Evolutionary conservation across 2,329 filamentous ascomycete species (phyloP).

Genomic region (Coleophoma cylindrospora): DNA sequence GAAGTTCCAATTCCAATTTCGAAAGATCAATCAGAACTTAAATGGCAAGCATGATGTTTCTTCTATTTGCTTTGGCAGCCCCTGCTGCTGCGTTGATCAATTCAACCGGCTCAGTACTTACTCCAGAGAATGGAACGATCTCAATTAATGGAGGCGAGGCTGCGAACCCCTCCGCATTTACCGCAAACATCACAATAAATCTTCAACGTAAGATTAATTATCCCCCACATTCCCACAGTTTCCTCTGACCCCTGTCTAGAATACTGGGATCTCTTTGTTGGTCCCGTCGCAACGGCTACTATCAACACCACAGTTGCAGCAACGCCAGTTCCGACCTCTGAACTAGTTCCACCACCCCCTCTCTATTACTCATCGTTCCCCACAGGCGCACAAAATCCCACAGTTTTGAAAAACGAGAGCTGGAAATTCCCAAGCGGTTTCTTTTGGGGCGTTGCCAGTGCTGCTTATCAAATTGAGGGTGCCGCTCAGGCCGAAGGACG

Average conservation of each 20-base stretch:
- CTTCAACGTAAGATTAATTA: slow-evolving; percentile 9
- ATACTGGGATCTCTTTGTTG: slow-evolving; percentile 19
- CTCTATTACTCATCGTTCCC: slow-evolving; percentile 15
- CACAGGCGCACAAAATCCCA: slow-evolving; percentile 11
- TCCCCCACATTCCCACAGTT: neutral
- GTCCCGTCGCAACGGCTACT: slow-evolving; percentile 14
- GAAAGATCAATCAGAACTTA: neutral
- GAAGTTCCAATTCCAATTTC: neutral
- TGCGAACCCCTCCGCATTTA: slow-evolving; percentile 11
- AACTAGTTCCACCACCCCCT: slow-evolving; percentile 18
- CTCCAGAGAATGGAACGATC: neutral
- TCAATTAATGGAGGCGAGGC: neutral
- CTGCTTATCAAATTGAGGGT: slow-evolving; percentile 40
- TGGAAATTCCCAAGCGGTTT: slow-evolving; percentile 34
- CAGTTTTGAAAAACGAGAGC: slow-evolving; percentile 13
- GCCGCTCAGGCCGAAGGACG: slow-evolving; percentile 39
- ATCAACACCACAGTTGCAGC: slow-evolving; percentile 17
- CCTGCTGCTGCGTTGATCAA: neutral
- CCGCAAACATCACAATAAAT: slow-evolving; percentile 9
- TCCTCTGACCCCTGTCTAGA: neutral
- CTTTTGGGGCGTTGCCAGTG: slow-evolving; percentile 42
- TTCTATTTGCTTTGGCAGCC: neutral
- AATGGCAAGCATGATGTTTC: neutral
- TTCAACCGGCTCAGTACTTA: slow-evolving; percentile 1
- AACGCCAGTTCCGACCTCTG: slow-evolving; percentile 17